A percentile compares a stretch with the other conserved stretches of the same genome.
phyloP scores from a whole-genome alignment of 208 protist species.

The Crithidia fasciculata region DNA sequence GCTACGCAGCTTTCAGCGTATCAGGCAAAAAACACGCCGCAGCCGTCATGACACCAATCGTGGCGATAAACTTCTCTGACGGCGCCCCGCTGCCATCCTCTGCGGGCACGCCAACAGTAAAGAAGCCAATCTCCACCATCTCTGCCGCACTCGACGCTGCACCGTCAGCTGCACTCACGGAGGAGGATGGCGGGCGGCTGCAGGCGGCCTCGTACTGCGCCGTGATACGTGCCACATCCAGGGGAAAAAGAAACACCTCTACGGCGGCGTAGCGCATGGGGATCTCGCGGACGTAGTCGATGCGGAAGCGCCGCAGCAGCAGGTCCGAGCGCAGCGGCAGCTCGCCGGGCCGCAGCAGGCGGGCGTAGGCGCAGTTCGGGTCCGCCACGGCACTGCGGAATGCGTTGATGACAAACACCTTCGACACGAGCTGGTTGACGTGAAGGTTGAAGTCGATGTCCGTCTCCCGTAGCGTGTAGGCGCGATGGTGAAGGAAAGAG shows the following conservation, averaged over 20 bases:
- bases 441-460: conserved; percentile 87
- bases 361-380: conserved; percentile 34
- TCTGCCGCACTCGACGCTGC: background rate
- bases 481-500: conserved; percentile 1
- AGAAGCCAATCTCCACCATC: conserved; percentile 48
- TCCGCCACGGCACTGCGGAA: conserved; percentile 49
- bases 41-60: conserved; percentile 43
- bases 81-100: background rate
- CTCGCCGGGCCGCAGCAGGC: conserved; percentile 31
- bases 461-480: conserved; percentile 51
- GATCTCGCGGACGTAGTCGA: conserved; percentile 77
- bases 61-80: conserved; percentile 36
- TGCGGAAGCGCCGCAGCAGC: conserved; percentile 56
- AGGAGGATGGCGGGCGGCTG: background rate
- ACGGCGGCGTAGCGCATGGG: conserved; percentile 40
- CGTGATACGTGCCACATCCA: conserved; percentile 8
- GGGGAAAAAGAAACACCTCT: conserved; percentile 42
- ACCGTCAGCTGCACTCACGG: background rate
- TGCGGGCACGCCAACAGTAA: conserved; percentile 38
- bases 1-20: no score
- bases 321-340: conserved; percentile 46
- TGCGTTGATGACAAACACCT: conserved; percentile 57
- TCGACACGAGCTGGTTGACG: conserved; percentile 68
- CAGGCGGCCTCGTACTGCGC: conserved; percentile 9
- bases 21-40: conserved; percentile 19